Conservation (phyloP, 2,329 filamentous ascomycete genomes). For the Trichoderma brevicompactum region DNA sequence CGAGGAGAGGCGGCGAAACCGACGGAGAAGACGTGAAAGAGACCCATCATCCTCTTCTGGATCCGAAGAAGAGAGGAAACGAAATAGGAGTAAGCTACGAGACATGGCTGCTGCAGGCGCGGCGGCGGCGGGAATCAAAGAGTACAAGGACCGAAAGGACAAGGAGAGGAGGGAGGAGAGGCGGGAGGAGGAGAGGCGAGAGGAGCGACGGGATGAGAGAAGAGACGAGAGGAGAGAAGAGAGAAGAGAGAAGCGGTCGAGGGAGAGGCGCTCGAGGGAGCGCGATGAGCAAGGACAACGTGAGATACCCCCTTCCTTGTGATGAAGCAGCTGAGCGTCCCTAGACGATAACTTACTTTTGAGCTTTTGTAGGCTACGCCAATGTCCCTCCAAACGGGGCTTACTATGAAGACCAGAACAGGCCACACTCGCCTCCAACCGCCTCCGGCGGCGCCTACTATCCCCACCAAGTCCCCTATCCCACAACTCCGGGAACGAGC, state of each 20-base stretch:
- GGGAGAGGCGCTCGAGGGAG: slow-evolving; percentile 43
- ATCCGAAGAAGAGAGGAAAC: slow-evolving; percentile 47
- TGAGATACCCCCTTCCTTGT: slow-evolving; percentile 34
- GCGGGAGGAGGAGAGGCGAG: slow-evolving; percentile 31
- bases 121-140: slow-evolving; percentile 66
- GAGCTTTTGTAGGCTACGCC: slow-evolving; percentile 14
- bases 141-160: slow-evolving; percentile 58
- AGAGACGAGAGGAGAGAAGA: slow-evolving; percentile 37
- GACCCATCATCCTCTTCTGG: slow-evolving; percentile 43
- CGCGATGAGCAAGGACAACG: slow-evolving; percentile 32
- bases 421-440: slow-evolving; percentile 52
- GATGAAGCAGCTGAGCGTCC: neutral
- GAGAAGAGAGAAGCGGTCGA: slow-evolving; percentile 40
- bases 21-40: slow-evolving; percentile 46
- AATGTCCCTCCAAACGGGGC: slow-evolving; percentile 35
- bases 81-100: slow-evolving; percentile 59
- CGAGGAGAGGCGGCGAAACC: slow-evolving; percentile 49
- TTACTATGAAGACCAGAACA: slow-evolving; percentile 44
- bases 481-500: slow-evolving; percentile 36
- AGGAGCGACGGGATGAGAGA: slow-evolving; percentile 38
- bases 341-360: slow-evolving; percentile 24
- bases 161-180: slow-evolving; percentile 47
- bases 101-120: slow-evolving; percentile 63
- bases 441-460: slow-evolving; percentile 58
- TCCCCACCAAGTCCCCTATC: slow-evolving; percentile 52